Conservation (phyloP, 1,284 basidiomycete species). For the Singerocomus rubriflavus region DNA sequence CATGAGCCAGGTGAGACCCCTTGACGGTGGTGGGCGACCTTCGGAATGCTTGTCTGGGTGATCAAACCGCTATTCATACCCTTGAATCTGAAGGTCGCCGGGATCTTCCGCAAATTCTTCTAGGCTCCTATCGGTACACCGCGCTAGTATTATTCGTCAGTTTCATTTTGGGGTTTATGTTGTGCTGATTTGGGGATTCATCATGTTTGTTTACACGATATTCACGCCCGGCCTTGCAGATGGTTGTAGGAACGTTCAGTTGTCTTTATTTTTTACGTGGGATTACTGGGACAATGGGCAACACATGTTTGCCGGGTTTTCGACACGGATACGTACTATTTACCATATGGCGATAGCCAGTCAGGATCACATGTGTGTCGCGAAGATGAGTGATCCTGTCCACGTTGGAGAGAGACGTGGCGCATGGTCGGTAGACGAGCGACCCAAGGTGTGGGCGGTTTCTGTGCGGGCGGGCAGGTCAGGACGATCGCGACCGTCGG, state of each 20-base stretch:
- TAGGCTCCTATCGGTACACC: conserved; percentile 24
- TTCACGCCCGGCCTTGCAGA: conserved; percentile 13
- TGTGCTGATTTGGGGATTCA: conserved; percentile 20
- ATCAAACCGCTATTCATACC: conserved; percentile 43
- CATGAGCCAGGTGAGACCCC: conserved; percentile 18
- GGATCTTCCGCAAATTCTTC: conserved; percentile 44
- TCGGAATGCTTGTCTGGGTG: conserved; percentile 47
- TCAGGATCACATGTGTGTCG: background rate
- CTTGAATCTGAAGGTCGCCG: conserved; percentile 59
- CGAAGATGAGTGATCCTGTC: background rate
- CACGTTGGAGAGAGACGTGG: background rate
- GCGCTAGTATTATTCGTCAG: conserved; percentile 15
- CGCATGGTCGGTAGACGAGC: too few species aligned
- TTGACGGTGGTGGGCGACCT: conserved; percentile 61
- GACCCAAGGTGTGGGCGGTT: too few species aligned
- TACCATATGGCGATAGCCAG: conserved; percentile 10
- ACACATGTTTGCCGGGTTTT: conserved; percentile 10
- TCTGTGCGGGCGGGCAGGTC: too few species aligned
- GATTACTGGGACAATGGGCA: conserved; percentile 14
- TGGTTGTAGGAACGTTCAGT: background rate
- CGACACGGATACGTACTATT: conserved; percentile 18
- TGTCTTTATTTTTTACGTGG: conserved; percentile 22
- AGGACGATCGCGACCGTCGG: background rate
- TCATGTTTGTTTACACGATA: conserved; percentile 11
- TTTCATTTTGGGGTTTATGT: conserved; percentile 27